Percentiles rank a stretch among this genome's conserved stretches.
Conservation (phyloP, 2,329 filamentous ascomycete species). For the Paraphaeosphaeria minitans region DNA sequence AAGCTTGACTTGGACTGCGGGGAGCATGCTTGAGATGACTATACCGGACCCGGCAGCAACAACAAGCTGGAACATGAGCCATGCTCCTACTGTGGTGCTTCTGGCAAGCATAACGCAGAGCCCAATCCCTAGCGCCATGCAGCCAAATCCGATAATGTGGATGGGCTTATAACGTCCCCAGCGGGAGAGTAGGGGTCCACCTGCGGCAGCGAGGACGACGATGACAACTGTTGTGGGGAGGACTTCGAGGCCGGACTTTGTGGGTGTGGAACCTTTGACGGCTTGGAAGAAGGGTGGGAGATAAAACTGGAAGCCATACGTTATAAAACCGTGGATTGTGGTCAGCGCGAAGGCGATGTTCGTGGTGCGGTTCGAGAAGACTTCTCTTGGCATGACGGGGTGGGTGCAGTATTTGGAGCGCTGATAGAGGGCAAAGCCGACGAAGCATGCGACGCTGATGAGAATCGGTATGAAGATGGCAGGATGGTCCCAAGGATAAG, state of each 20-base stretch:
- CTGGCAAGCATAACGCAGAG: constrained; percentile 25
- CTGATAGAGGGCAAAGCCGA: constrained; percentile 49
- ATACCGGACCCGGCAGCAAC: constrained; percentile 32
- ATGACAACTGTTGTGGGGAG: constrained; percentile 33
- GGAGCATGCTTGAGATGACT: constrained; percentile 33
- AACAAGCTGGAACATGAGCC: constrained; percentile 33
- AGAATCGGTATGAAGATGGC: constrained; percentile 52
- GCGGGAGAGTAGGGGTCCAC: constrained; percentile 27
- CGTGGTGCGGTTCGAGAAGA: constrained; percentile 54
- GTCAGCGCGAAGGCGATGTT: constrained; percentile 42
- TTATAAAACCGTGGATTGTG: constrained; percentile 37
- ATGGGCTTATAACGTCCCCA: constrained; percentile 37
- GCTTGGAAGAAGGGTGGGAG: constrained; percentile 39
- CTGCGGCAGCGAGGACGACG: constrained; percentile 27
- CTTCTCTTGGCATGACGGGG: constrained; percentile 49
- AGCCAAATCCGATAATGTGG: constrained; percentile 30
- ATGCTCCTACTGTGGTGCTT: constrained; percentile 16
- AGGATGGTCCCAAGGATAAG: constrained; percentile 50
- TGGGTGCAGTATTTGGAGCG: constrained; percentile 32
- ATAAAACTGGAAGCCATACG: constrained; percentile 35
- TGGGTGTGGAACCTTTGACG: constrained; percentile 28
- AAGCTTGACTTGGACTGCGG: constrained; percentile 37
- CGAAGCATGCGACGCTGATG: constrained; percentile 50
- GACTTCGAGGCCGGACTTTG: constrained; percentile 32
- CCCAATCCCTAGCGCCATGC: constrained; percentile 26